phyloP scores from a whole-genome alignment of 345 rosid genomes.

The Anastatica hierochuntica region DNA sequence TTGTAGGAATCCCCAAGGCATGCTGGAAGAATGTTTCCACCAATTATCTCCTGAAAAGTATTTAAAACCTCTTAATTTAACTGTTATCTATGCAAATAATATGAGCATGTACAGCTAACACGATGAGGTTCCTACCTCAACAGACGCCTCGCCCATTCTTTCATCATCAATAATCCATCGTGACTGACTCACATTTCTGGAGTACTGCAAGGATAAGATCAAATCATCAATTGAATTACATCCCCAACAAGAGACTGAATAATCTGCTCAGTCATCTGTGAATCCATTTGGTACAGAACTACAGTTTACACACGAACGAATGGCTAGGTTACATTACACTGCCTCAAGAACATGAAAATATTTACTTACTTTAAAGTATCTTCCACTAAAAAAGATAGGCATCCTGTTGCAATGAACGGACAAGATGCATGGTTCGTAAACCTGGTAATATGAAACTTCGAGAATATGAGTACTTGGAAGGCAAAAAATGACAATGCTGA shows the following conservation, averaged over 20 bases:
- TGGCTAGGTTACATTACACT: not conserved
- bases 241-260: not conserved
- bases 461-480: slow-evolving; percentile 4
- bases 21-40: slow-evolving; percentile 62
- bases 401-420: slow-evolving; percentile 48
- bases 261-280: slow-evolving; percentile 2
- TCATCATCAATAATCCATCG: slow-evolving; percentile 96
- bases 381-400: slow-evolving; percentile 73
- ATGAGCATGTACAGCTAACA: slow-evolving; percentile 1
- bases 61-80: slow-evolving; percentile 10
- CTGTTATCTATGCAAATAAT: not conserved
- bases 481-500: not conserved
- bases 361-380: slow-evolving; percentile 72
- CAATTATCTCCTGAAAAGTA: slow-evolving; percentile 63
- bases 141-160: slow-evolving; percentile 92
- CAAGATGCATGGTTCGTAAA: slow-evolving; percentile 60
- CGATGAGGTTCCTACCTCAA: slow-evolving; percentile 47
- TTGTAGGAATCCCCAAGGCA: slow-evolving; percentile 75
- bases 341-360: slow-evolving; percentile 5
- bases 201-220: slow-evolving; percentile 41
- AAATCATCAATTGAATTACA: not conserved
- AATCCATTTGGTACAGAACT: slow-evolving; percentile 1
- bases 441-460: slow-evolving; percentile 26
- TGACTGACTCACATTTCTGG: slow-evolving; percentile 92
- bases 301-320: not conserved